Evolutionary conservation across 129 eudicot species (phyloP).

Genomic region (Escallonia herrerae): DNA sequence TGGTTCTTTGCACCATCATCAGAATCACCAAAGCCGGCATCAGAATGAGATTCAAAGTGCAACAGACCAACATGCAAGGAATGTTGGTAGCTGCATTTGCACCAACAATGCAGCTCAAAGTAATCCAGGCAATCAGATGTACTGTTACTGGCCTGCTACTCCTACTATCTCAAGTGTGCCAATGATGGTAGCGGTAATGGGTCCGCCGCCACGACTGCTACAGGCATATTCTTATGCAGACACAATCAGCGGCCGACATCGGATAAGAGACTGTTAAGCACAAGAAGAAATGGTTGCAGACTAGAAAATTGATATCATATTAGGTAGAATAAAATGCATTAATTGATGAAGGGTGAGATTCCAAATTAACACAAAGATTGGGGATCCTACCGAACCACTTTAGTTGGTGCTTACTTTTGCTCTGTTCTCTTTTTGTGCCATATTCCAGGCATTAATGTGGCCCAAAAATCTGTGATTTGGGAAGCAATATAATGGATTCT

Average conservation of each 20-base stretch:
- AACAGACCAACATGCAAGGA: constrained; percentile 16
- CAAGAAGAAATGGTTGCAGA: too few species aligned
- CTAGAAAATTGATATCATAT: too few species aligned
- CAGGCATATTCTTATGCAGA: constrained; percentile 19
- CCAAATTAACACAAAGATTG: too few species aligned
- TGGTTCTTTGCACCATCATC: constrained; percentile 34
- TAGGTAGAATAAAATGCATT: too few species aligned
- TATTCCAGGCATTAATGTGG: too few species aligned
- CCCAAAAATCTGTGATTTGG: too few species aligned
- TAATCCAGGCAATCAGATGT: constrained; percentile 48
- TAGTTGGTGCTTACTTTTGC: too few species aligned
- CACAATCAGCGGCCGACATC: constrained; percentile 20
- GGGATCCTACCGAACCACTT: too few species aligned
- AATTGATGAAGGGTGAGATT: too few species aligned
- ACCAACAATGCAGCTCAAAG: constrained; percentile 12
- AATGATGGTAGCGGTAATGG: constrained; percentile 11
- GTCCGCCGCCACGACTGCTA: constrained; percentile 17
- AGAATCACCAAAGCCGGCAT: constrained; percentile 1
- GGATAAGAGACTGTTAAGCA: constrained; percentile 43
- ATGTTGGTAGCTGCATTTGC: constrained; percentile 28
- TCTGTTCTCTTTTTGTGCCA: too few species aligned
- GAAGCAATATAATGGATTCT: too few species aligned
- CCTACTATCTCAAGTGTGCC: too few species aligned
- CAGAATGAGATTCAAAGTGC: constrained; percentile 29
- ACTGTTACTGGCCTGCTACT: constrained; percentile 49